Percentiles rank a stretch among this genome's conserved stretches.
These are phyloP conservation scores for Saccharum officinarum DNA, from an alignment of 176 grass and related monocot genomes.

Conservation along the genomic window DNA sequence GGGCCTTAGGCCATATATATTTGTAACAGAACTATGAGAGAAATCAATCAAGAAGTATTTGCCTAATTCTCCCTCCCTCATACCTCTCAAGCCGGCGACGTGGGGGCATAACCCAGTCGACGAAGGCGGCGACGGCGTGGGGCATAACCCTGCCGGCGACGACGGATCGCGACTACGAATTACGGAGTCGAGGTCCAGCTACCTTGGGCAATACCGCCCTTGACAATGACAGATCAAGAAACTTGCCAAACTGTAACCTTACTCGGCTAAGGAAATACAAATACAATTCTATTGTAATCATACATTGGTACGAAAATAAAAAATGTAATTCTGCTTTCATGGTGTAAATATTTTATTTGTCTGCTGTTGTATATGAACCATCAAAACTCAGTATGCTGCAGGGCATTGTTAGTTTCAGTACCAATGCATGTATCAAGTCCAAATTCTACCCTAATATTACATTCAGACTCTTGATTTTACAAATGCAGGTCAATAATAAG, in stretches of 20 bases:
- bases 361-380: neutral
- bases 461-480: neutral
- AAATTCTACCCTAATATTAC: slow-evolving; percentile 6
- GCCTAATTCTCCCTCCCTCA: too few species aligned
- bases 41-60: too few species aligned
- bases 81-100: too few species aligned
- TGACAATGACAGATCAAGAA: neutral
- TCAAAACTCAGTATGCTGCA: neutral
- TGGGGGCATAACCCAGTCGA: too few species aligned
- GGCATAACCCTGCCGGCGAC: too few species aligned
- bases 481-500: neutral
- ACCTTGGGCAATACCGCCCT: too few species aligned
- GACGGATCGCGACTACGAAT: too few species aligned
- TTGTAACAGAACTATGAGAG: too few species aligned
- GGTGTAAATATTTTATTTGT: slow-evolving; percentile 5
- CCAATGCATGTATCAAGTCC: neutral
- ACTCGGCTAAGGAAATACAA: neutral
- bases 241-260: neutral
- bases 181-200: too few species aligned
- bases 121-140: too few species aligned
- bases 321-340: neutral
- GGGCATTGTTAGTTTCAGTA: neutral
- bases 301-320: neutral
- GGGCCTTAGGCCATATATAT: too few species aligned
- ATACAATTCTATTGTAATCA: neutral